Base-by-base conservation (phyloP, 768 basidiomycete genomes). In the Hericium coralloides region DNA sequence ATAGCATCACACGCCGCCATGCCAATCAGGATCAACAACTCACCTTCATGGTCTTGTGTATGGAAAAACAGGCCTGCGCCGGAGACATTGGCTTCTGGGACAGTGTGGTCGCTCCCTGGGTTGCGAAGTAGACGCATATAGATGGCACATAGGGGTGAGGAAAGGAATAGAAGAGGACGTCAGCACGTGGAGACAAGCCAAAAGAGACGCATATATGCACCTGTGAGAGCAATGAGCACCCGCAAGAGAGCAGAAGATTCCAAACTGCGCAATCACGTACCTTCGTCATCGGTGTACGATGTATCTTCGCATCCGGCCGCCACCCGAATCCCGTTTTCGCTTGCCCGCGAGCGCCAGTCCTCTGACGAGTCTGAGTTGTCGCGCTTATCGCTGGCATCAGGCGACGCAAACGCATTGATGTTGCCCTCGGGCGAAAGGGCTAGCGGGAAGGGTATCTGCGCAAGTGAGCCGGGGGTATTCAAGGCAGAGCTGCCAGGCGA, bases 291-390 rank as follows among this genome's bases (percentile, higher is more conserved):
- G 49, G 68, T 70, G 58, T 69, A 72, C 58, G 68, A 69, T 10
- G 75, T 69, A 2, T 74, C 70, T 23, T 68, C 66, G 18, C 66
- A 31, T 31, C 31, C 69, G 39, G 74, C 69, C 25, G 79, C 73
- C 53, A 87, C 83, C 67, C 79, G 84, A 58, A 88, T 87, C 45
- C 85, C 85, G 60, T 87, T 83, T 62, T 86, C 83, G 57, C 74
- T 82, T 52, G 86, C 84, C 52, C 86, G 75, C 31, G 79, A 82
- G 56, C 87, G 78, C 88, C 88, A 90, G 66, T 80, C 87, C 37
- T 79, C 76, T 4, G 84, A 79, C 39, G 83, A 77, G 66, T 85
- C 82, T 15, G 81, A 79, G 22, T 83, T 72, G 64, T 76, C 78
- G 60, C 69, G 72, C 61, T 76, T 74, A 52, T 57, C 52, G 15